These are phyloP conservation scores for Stachybotrys elegans DNA, from an alignment of 2,329 filamentous ascomycete genomes.

Conservation along the genomic window DNA sequence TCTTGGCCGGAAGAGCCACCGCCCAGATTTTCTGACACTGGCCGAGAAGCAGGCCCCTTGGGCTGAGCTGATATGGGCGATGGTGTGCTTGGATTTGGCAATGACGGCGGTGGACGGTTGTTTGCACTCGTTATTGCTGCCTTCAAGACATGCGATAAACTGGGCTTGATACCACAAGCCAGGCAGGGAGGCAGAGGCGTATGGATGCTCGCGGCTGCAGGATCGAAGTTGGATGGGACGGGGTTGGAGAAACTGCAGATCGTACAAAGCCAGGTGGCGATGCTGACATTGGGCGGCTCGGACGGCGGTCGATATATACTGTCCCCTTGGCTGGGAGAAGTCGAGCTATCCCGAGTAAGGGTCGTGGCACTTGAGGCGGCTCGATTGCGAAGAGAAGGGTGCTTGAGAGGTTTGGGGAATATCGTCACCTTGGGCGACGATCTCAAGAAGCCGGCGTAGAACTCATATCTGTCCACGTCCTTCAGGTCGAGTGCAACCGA, in stretches of 20 bases:
- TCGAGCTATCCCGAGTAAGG: constrained; percentile 39
- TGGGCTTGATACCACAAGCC: constrained; percentile 90
- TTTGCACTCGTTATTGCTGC: constrained; percentile 74
- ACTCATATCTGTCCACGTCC: constrained; percentile 85
- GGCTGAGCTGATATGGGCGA: too few species aligned
- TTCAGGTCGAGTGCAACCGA: constrained; percentile 84
- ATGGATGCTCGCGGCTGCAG: constrained; percentile 69
- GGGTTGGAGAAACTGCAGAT: constrained; percentile 96
- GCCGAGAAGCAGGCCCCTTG: too few species aligned
- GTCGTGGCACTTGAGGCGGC: constrained; percentile 41
- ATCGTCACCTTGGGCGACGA: constrained; percentile 92
- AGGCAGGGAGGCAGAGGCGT: constrained; percentile 82
- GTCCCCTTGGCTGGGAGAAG: constrained; percentile 41
- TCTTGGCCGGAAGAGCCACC: constrained; percentile 3
- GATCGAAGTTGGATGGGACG: constrained; percentile 90
- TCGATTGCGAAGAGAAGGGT: constrained; percentile 52
- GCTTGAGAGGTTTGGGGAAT: constrained; percentile 73
- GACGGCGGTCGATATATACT: constrained; percentile 32
- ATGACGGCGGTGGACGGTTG: constrained; percentile 40
- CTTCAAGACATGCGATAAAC: constrained; percentile 76
- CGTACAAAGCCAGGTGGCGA: constrained; percentile 88
- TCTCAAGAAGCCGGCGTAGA: constrained; percentile 90
- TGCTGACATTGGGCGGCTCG: constrained; percentile 42
- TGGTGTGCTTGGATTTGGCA: too few species aligned
- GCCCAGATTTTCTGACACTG: constrained; percentile 8